Evolutionary conservation across 2,329 filamentous ascomycete genomes (phyloP), one percentile per base, ranked within the genome.

Genomic region (Sarocladium oryzae): DNA sequence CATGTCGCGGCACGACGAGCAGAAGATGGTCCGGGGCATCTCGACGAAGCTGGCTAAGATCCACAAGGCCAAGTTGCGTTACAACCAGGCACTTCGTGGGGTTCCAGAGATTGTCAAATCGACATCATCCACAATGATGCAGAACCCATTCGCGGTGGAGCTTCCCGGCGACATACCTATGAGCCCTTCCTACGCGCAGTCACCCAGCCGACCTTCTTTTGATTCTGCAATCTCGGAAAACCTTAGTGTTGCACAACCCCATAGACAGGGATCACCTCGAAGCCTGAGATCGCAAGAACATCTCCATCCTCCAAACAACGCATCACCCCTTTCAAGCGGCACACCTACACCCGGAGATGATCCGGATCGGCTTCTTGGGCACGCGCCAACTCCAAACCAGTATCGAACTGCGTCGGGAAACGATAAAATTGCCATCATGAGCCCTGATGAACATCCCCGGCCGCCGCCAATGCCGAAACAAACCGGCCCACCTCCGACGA

Each of bases 31-130:
- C 6, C 75, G 86, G 50, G 81, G 85, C 52, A 84, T 90, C 1
- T 85, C 92, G 0, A 78, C 81, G 8, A 95, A 92, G 66, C 74
- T 97, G 58, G 88, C 88, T 55, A 89, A 88, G 68, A 90, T 96
- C 56, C 77, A 91, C 61, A 80, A 84, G 54, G 86, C 88, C 56
- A 89, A 89, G 66, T 69, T 78, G 52, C 78, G 88, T 51, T 82
- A 81, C 65, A 83, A 86, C 32, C 72, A 73, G 21, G 60, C 70
- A 21, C 56, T 72, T 11, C 62, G 64, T 46, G 65, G 66, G 20
- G 63, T 74, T 4, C 71, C 75, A 0, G 70, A 76, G 38, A 62
- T 73, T 51, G 58, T 72, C 54, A 70, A 75, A 55, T 67, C 70
- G 9, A 65, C 58, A 49, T 72, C 64, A 55, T 35, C 49, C 64